These are phyloP conservation scores for Lophiostoma macrostomum DNA, from an alignment of 495 filamentous ascomycete species.

Conservation along the genomic window DNA sequence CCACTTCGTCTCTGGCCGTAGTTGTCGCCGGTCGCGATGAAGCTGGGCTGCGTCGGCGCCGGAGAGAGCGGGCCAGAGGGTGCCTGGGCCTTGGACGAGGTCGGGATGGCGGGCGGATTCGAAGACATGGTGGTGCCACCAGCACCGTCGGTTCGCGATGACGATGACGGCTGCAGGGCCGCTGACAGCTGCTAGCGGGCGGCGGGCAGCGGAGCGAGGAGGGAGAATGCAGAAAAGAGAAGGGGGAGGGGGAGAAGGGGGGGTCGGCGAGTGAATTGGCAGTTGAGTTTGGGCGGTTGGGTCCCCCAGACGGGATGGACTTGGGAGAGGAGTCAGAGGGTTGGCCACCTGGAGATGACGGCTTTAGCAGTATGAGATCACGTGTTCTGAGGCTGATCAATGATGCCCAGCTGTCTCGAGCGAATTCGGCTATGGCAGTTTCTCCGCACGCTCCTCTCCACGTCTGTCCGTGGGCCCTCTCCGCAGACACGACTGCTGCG, in stretches of 20 bases:
- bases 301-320: conserved; percentile 30
- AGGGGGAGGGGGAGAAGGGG: neutral
- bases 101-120: conserved; percentile 30
- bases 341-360: neutral
- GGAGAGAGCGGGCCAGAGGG: conserved; percentile 40
- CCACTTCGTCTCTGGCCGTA: conserved; percentile 58
- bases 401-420: neutral
- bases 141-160: conserved; percentile 5
- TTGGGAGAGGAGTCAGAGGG: conserved; percentile 28
- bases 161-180: conserved; percentile 10
- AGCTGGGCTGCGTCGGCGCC: conserved; percentile 36
- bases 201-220: neutral
- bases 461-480: neutral
- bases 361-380: conserved; percentile 3
- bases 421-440: no score
- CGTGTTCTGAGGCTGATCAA: no score
- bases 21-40: conserved; percentile 35
- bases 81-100: conserved; percentile 37
- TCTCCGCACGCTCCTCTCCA: neutral
- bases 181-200: neutral
- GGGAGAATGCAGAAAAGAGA: neutral
- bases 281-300: conserved; percentile 21
- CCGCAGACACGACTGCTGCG: neutral
- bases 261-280: conserved; percentile 6
- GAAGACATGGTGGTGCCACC: conserved; percentile 30